phyloP scores from a whole-genome alignment of 768 basidiomycete genomes.

The Russula virescens region DNA sequence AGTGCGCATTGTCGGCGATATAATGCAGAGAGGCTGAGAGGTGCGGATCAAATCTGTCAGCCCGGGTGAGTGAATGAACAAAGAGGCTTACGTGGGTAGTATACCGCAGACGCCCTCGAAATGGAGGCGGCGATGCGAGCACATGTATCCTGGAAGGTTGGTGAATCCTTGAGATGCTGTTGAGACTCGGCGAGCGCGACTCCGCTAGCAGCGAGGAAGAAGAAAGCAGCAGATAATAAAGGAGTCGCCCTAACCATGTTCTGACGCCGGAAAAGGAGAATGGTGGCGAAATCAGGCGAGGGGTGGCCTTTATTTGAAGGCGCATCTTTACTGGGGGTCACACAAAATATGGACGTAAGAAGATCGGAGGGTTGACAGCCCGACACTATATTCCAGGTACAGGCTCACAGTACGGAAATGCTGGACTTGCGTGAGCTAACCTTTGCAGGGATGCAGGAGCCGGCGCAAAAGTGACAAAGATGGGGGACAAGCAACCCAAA shows the following conservation, averaged over 20 bases:
- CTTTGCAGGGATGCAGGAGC: no score
- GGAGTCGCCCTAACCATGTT: neutral
- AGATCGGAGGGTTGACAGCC: no score
- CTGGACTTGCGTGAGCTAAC: no score
- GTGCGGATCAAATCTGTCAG: neutral
- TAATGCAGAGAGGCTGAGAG: conserved; percentile 12
- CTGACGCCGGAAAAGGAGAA: neutral
- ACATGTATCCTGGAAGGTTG: neutral
- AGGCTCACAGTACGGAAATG: no score
- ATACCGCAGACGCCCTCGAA: conserved; percentile 7
- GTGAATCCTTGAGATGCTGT: neutral
- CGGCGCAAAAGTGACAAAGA: no score
- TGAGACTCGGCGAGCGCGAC: neutral
- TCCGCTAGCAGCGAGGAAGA: neutral
- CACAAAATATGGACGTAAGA: no score
- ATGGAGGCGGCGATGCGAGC: neutral
- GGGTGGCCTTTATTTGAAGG: neutral
- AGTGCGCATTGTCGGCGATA: conserved; percentile 14
- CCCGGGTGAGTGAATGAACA: neutral
- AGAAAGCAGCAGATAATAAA: neutral
- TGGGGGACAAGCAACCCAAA: no score
- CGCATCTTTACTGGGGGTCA: no score
- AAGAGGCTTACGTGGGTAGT: conserved; percentile 3
- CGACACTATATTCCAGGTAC: no score
- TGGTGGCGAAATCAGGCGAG: neutral